A percentile compares a stretch with the other conserved stretches of the same genome.
Evolutionary conservation across 495 filamentous ascomycete species (phyloP).

Genomic region (Filosporella fistucella): DNA sequence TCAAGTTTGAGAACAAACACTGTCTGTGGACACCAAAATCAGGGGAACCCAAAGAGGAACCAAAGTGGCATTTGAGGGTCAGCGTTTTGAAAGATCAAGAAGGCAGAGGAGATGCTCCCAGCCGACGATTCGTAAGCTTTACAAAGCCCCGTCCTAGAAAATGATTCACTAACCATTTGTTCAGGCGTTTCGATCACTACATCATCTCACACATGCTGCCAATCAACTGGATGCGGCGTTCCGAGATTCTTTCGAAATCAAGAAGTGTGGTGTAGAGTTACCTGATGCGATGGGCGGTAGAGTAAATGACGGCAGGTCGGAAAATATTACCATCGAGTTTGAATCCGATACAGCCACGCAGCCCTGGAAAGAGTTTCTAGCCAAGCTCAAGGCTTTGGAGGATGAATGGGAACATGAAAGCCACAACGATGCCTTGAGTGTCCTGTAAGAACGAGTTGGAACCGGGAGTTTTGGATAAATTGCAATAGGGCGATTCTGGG

Average conservation of each 20-base stretch:
- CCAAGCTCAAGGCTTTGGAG: conserved; percentile 9
- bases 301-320: conserved; percentile 16
- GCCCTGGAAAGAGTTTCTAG: conserved; percentile 14
- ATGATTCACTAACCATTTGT: background rate
- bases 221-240: conserved; percentile 17
- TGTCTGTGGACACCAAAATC: conserved; percentile 10
- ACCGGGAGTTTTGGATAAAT: no score
- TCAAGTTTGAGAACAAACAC: conserved; percentile 11
- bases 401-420: conserved; percentile 18
- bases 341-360: conserved; percentile 11
- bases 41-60: conserved; percentile 4
- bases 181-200: conserved; percentile 18
- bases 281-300: conserved; percentile 15
- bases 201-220: conserved; percentile 19
- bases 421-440: conserved; percentile 5
- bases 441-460: conserved; percentile 6
- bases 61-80: conserved; percentile 13
- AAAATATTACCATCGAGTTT: conserved; percentile 19
- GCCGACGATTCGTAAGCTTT: conserved; percentile 13
- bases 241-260: conserved; percentile 1
- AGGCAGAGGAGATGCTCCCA: conserved; percentile 11
- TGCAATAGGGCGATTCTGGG: no score
- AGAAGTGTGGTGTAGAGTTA: conserved; percentile 10
- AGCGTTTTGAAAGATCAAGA: conserved; percentile 19
- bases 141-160: background rate